Percentiles rank a stretch among this genome's conserved stretches.
These are phyloP conservation scores for Skeletonema costatum DNA, from an alignment of 108 stramenopile species.

Conservation along the genomic window DNA sequence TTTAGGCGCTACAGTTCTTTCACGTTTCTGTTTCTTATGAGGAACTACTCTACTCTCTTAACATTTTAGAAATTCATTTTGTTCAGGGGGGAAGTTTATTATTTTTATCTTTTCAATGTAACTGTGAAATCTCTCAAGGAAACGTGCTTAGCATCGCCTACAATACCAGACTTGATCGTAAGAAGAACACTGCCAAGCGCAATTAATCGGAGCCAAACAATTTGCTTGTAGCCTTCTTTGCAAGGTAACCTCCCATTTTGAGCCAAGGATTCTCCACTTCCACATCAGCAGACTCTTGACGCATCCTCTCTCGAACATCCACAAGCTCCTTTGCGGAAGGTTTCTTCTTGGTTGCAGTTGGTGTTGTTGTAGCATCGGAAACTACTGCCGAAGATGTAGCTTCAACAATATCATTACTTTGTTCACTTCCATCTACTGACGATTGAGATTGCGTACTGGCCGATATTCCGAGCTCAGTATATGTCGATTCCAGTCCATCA, in stretches of 20 bases:
- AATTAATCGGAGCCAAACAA: slow-evolving; percentile 12
- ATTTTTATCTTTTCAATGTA: not conserved
- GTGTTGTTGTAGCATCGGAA: not conserved
- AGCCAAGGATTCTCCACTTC: slow-evolving; percentile 45
- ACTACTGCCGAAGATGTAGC: not conserved
- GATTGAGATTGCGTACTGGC: not conserved
- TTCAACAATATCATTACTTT: not conserved
- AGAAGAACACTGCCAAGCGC: no score
- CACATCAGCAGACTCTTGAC: slow-evolving; percentile 21
- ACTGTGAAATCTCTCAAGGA: not conserved
- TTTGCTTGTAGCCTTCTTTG: slow-evolving; percentile 35
- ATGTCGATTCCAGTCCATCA: slow-evolving; percentile 44
- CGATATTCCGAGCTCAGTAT: slow-evolving; percentile 21
- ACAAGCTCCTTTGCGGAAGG: slow-evolving; percentile 8
- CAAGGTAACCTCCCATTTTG: slow-evolving; percentile 45
- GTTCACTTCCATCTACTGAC: not conserved
- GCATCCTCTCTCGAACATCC: slow-evolving; percentile 46
- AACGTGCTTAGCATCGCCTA: not conserved
- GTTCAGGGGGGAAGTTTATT: slow-evolving; percentile 6
- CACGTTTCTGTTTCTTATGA: not conserved
- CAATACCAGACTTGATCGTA: no score
- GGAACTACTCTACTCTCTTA: slow-evolving; percentile 21
- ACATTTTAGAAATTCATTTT: slow-evolving; percentile 16
- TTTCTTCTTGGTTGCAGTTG: not conserved
- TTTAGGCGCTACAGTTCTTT: not conserved